Base-by-base conservation (phyloP, 257 asterid genomes). In the Jasminum sambac region DNA sequence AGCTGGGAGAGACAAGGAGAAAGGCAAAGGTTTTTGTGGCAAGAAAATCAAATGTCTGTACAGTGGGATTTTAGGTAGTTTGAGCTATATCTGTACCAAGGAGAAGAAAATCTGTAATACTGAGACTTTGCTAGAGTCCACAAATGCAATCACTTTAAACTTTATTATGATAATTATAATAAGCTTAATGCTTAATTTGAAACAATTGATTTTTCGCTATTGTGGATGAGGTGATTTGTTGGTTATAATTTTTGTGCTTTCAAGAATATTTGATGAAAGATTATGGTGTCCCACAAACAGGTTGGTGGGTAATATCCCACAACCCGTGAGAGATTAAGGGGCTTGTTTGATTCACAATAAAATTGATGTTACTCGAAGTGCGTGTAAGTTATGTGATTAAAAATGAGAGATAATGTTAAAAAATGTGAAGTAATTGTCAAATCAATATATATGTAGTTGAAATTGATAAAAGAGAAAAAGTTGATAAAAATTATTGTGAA, bases 41-140 rank as follows among this genome's bases (percentile, higher is more conserved):
- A 52, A 19, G 61, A 7, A 52, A 52, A 52, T 52, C 61, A 52
- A 19, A 17, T 52, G 61, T 52, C 21, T 52, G 61, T 52, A 52
- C 30, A 19, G 30, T 52, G 24, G 60, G 13, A 50, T 52, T 26
- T 13, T 52, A 0, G 19, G 30, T 17, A 48, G 58, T 24, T 48
- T 48, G 9, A 48, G 58, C 58, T 46, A 52, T 52, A 52, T 7
- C 8, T 11, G 2, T 41, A 19, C 30, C 23, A n/a, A 7, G 61
- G 61, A 8, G 26, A 52, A 52, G 11, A 52, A 52, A 52, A 52
- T 52, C 30, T 52, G 30, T 52, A 2, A 52, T 19, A 14, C 30
- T 52, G 61, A 11, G 17, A 52, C 23, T 5, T 17, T 52, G 61
- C 61, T 52, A 9, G 26, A 8, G 30, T 52, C 61, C 21, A 52